Evolutionary conservation across 805 yeast genomes (phyloP), one percentile per base, ranked within the genome.

Genomic region (Dipodascus geniculatus): DNA sequence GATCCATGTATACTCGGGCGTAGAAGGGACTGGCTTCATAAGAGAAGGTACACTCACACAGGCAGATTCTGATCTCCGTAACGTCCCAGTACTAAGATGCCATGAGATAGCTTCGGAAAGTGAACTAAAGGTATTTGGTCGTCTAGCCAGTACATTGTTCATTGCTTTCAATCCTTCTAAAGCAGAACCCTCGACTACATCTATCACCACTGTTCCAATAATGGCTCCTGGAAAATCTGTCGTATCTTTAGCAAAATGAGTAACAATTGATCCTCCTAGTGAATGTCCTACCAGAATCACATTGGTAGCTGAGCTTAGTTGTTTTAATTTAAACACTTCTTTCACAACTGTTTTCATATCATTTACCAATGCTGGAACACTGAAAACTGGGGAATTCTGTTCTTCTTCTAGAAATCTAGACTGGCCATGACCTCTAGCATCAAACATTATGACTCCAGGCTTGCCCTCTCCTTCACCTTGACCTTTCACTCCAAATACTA

Each of bases 121-220:
- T 0, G 79, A 68, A 0, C 62, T 57, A 58, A 93, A 93, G 0
- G 63, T 57, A 33, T 63, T 65, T 0, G 98, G 98, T 47, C 93
- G 71, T n/a, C 72, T 71, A 2, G 69, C 63, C 9, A 93, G 71
- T 56, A 86, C 86, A n/a, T 65, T 60, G 4, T 80, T 76, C 87
- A 93, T 90, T 2, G 80, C 72, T 2, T 64, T 62, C 3, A 93
- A 70, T 0, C 96, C 81, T 42, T 76, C 75, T 1, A 85, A 74
- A 0, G 98, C 97, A 0, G 93, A 83, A 55, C 90, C 98, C 64
- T 93, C 99, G 1, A 93, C 96, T 1, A 93, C 93, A 67, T 93
- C 99, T 17, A 93, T 69, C 74, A 90, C 81, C 0, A 79, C 77
- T 2, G 93, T 68, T 0, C 98, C 99, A 35, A 77, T 73, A 1